Conservation (phyloP, 768 basidiomycete species). For the Dioszegia aurantiaca region DNA sequence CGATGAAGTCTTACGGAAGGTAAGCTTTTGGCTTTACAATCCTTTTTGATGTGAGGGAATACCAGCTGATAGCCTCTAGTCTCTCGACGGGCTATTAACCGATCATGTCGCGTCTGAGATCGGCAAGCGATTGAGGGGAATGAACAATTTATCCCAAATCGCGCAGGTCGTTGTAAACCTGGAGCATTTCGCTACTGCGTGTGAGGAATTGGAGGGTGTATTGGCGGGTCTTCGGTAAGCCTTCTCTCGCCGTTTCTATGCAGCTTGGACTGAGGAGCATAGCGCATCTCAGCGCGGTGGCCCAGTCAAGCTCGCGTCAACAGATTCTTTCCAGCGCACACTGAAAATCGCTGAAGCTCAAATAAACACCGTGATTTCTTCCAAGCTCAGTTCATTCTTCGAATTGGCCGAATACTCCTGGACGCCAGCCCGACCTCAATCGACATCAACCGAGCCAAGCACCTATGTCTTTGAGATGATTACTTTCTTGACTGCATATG, state of each 20-base stretch:
- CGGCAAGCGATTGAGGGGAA: slow-evolving; percentile 66
- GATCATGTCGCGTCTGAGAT: slow-evolving; percentile 69
- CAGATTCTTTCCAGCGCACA: slow-evolving; percentile 65
- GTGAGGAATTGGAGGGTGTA: slow-evolving; percentile 76
- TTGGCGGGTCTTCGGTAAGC: slow-evolving; percentile 74
- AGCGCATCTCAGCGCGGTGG: slow-evolving; percentile 83
- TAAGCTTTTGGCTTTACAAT: slow-evolving; percentile 45
- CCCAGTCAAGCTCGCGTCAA: slow-evolving; percentile 65
- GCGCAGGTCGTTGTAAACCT: slow-evolving; percentile 89
- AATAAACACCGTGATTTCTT: slow-evolving; percentile 76
- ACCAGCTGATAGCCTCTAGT: slow-evolving; percentile 56
- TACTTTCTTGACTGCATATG: slow-evolving; percentile 93
- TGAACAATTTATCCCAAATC: slow-evolving; percentile 80
- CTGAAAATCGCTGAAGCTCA: slow-evolving; percentile 68
- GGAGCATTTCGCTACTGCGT: slow-evolving; percentile 84
- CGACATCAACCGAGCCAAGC: slow-evolving; percentile 65
- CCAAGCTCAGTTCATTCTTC: slow-evolving; percentile 93
- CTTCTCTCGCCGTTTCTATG: neutral
- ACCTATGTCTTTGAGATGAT: slow-evolving; percentile 92
- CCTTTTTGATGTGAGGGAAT: neutral
- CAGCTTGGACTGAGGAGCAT: slow-evolving; percentile 9
- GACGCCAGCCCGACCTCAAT: slow-evolving; percentile 61
- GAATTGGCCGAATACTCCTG: slow-evolving; percentile 93
- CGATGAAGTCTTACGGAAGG: slow-evolving; percentile 85
- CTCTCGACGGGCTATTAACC: slow-evolving; percentile 76